Evolutionary conservation across 2,329 filamentous ascomycete species (phyloP).

Genomic region (Bisporella sp.): DNA sequence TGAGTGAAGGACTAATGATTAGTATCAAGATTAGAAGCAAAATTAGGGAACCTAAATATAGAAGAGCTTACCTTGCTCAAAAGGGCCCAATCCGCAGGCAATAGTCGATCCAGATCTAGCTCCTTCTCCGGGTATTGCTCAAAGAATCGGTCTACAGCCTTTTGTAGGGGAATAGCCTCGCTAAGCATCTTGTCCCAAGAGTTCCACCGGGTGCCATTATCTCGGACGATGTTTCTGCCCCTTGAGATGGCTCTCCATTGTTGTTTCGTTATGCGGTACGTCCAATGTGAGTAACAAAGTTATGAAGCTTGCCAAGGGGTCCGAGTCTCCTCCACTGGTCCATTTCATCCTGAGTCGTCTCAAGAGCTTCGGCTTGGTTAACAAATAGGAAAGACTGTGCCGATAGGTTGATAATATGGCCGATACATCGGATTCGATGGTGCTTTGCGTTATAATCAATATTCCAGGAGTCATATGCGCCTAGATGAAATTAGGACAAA

Average conservation of each 20-base stretch:
- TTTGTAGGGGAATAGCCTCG: no score
- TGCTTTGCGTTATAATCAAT: not conserved
- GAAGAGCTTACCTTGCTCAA: no score
- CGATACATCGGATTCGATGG: not conserved
- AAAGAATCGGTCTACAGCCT: no score
- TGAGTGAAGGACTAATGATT: no score
- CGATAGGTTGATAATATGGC: not conserved
- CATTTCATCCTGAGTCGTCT: not conserved
- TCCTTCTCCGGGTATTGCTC: no score
- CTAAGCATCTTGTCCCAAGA: not conserved
- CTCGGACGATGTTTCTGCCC: not conserved
- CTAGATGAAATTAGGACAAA: not conserved
- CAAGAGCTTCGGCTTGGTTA: not conserved
- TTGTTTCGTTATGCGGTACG: not conserved
- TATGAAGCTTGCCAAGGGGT: not conserved
- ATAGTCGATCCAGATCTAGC: no score
- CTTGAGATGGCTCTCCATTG: not conserved
- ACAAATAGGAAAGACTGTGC: not conserved
- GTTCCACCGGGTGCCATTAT: not conserved
- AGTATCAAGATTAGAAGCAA: no score
- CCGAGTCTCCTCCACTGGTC: not conserved
- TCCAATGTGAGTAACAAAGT: not conserved
- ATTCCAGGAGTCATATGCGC: not conserved
- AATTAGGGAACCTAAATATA: no score
- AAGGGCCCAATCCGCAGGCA: no score